Conservation (phyloP, 148 eudicot genomes). For the Beta vulgaris region DNA sequence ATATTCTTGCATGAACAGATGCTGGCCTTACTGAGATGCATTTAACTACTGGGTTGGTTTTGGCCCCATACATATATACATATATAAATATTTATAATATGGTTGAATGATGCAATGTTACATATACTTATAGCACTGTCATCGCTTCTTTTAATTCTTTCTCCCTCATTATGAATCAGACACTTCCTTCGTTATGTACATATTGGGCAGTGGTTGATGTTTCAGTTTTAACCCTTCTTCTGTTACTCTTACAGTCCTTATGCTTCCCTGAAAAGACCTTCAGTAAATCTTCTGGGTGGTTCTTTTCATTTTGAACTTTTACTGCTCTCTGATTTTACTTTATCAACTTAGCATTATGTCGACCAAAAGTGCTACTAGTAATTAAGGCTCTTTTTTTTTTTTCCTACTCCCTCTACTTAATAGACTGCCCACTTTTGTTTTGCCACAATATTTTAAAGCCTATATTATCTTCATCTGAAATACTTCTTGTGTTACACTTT, state of each 20-base stretch:
- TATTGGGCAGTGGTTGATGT: conserved; percentile 34
- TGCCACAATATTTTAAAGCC: no score
- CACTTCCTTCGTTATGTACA: conserved; percentile 32
- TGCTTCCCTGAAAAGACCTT: conserved; percentile 10
- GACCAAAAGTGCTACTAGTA: background rate
- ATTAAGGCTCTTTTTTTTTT: no score
- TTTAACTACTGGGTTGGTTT: background rate
- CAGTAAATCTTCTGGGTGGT: background rate
- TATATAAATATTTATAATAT: conserved; percentile 15
- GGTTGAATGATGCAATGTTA: conserved; percentile 31
- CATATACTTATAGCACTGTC: conserved; percentile 9
- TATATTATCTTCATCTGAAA: no score
- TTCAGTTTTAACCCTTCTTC: conserved; percentile 20
- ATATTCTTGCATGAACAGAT: conserved; percentile 25
- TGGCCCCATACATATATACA: no score
- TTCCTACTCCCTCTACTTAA: background rate
- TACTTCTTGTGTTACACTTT: no score
- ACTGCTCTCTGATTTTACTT: background rate
- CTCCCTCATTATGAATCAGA: conserved; percentile 22
- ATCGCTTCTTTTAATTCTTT: conserved; percentile 23
- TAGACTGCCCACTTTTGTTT: no score
- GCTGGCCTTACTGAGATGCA: conserved; percentile 25
- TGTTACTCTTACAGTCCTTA: conserved; percentile 18
- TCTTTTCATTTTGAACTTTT: conserved; percentile 1
- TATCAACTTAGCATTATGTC: background rate